Conservation (phyloP, 768 basidiomycete species). For the Lactarius sp. region DNA sequence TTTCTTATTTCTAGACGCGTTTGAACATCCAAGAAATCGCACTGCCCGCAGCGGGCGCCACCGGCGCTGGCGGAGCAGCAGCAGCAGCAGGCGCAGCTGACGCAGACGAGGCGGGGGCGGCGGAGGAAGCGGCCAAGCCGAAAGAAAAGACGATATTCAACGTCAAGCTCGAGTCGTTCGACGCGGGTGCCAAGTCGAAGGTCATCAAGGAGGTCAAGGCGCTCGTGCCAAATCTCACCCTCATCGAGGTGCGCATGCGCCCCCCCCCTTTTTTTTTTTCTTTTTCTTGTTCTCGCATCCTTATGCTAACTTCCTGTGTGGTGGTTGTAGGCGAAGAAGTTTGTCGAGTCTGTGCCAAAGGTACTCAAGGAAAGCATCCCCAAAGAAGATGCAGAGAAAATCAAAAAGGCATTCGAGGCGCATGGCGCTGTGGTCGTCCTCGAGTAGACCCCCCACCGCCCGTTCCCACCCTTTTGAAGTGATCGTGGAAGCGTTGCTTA, state of each 20-base stretch:
- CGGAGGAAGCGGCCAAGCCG: constrained; percentile 65
- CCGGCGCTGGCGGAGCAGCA: constrained; percentile 40
- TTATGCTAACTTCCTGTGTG: not conserved
- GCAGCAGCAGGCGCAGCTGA: constrained; percentile 51
- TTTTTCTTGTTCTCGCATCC: no score
- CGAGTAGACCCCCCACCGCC: constrained; percentile 46
- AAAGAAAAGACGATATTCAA: constrained; percentile 99
- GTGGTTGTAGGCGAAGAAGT: constrained; percentile 86
- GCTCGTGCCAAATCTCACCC: constrained; percentile 88
- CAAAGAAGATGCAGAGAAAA: constrained; percentile 97
- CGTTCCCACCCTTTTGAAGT: not conserved
- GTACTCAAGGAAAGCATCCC: constrained; percentile 88
- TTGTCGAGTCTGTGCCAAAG: constrained; percentile 93
- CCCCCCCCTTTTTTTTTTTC: no score
- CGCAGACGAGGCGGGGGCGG: constrained; percentile 42
- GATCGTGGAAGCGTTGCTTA: not conserved
- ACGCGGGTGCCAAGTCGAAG: constrained; percentile 88
- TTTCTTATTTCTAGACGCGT: constrained; percentile 66
- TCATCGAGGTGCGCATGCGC: constrained; percentile 78
- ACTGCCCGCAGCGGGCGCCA: constrained; percentile 71
- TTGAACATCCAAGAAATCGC: constrained; percentile 98
- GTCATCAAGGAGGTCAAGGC: constrained; percentile 98
- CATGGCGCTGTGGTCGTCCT: constrained; percentile 85
- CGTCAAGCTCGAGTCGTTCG: constrained; percentile 92
- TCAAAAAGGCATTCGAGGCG: constrained; percentile 83